Conservation (phyloP, 192 early-diverging fungal genomes). For the Entophlyctis helioformis region DNA sequence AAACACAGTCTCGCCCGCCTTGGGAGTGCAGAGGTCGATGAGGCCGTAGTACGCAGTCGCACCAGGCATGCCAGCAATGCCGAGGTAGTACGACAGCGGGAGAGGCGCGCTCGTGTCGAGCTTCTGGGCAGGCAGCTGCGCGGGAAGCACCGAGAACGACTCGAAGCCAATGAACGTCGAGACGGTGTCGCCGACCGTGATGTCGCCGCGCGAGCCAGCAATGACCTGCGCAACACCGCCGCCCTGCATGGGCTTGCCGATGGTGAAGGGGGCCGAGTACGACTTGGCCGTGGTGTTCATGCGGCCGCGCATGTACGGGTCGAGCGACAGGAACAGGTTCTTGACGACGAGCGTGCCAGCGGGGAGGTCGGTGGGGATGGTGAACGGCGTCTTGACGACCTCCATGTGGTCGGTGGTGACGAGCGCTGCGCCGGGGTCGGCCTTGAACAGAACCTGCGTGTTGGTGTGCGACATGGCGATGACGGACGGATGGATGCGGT, state of each 20-base stretch:
- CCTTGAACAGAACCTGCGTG: conserved; percentile 28
- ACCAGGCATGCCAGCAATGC: conserved; percentile 62
- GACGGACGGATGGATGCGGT: too few relatives aligned
- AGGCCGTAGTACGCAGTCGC: conserved; percentile 66
- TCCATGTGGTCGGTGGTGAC: conserved; percentile 20
- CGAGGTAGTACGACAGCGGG: conserved; percentile 44
- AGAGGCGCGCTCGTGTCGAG: conserved; percentile 23
- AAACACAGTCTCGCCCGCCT: conserved; percentile 71
- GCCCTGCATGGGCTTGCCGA: conserved; percentile 52
- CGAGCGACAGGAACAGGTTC: conserved; percentile 54
- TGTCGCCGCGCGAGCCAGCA: conserved; percentile 45
- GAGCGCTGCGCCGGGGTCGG: conserved; percentile 17
- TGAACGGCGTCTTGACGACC: conserved; percentile 22
- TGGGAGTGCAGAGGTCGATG: conserved; percentile 52
- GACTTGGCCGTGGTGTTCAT: conserved; percentile 36
- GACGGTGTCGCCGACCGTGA: conserved; percentile 52
- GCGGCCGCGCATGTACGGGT: conserved; percentile 63
- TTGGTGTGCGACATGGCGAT: conserved; percentile 5
- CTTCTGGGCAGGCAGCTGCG: conserved; percentile 13
- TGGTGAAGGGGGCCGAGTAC: conserved; percentile 31
- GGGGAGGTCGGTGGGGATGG: too few relatives aligned
- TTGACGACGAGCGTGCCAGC: conserved; percentile 39
- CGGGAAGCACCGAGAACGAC: conserved; percentile 33
- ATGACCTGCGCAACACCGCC: conserved; percentile 53
- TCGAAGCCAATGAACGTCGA: conserved; percentile 61